These are phyloP conservation scores for Cajanus cajan DNA, from an alignment of 306 rosid species.

Conservation along the genomic window DNA sequence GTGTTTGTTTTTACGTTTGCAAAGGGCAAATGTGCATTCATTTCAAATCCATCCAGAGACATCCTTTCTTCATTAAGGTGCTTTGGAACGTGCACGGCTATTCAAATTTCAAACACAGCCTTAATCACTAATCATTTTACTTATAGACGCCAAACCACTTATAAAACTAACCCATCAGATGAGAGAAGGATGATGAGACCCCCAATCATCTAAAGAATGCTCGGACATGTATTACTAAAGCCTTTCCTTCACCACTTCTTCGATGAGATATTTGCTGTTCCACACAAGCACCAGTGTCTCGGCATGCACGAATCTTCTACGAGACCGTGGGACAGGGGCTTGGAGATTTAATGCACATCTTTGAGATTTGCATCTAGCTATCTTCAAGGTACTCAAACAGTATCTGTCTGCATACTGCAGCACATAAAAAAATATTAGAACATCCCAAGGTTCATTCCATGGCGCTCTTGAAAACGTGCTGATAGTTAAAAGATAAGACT, in stretches of 20 bases:
- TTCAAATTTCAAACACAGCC: too few species aligned
- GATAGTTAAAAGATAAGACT: not conserved
- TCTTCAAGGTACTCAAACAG: conserved; percentile 54
- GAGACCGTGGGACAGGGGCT: conserved; percentile 18
- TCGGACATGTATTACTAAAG: conserved; percentile 21
- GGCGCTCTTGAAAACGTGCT: not conserved
- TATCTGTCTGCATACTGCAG: conserved; percentile 43
- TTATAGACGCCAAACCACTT: not conserved
- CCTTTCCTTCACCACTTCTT: conserved; percentile 71
- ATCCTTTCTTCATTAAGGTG: too few species aligned
- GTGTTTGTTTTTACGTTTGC: too few species aligned
- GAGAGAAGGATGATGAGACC: not conserved
- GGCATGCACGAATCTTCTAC: conserved; percentile 51
- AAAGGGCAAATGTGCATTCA: too few species aligned
- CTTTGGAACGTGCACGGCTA: too few species aligned
- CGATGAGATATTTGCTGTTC: conserved; percentile 50
- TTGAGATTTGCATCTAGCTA: conserved; percentile 63
- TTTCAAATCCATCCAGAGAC: too few species aligned
- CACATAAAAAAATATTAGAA: conserved; percentile 25
- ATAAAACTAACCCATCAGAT: not conserved
- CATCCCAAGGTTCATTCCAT: not conserved
- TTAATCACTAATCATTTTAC: not conserved
- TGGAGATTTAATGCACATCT: conserved; percentile 38
- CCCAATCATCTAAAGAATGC: not conserved
- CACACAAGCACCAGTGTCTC: conserved; percentile 65